Base-by-base conservation (phyloP, 169 alveolate genomes). In the Theileria annulata region DNA sequence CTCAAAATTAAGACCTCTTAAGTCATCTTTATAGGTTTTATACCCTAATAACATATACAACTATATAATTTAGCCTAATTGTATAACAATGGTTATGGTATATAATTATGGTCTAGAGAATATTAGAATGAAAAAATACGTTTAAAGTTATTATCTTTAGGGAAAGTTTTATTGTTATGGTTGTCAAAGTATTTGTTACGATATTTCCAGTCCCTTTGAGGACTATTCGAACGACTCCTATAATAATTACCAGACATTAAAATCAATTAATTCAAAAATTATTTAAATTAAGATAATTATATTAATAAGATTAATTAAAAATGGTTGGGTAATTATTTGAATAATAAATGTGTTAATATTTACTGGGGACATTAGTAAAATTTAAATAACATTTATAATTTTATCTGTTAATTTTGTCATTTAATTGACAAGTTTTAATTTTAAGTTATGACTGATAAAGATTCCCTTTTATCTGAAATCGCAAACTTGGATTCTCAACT, bases 401-500 rank as follows among this genome's bases (percentile, higher is more conserved):
- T 28, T 31, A 23, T 25, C 2, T 21, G 12, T 9, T 35, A 37
- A 17, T 71, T 71, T 49, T 54, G 19, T 23, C 71, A 62, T n/a
- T 27, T 28, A 62, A 0, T 47, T 13, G 30, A 4, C 37, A 2
- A 9, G 13, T 42, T 68, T 25, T 25, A 6, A 21, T 68, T 68
- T 68, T 47, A 19, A 17, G 30, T 71, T 33, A 82, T 75, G 89
- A 49, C 69, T 42, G 63, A 60, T 37, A 79, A 15, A 48, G 89
- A 82, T 13, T 75, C 85, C 30, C 35, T 75, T 25, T 75, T 78
- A 27, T 74, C 88, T 19, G 94, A 90, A 87, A 74, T 90, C 64
- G 87, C 82, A 19, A 54, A 71, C 48, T 49, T 90, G 60, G 94
- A 90, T 68, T 76, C 84, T 49, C 92, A 86, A 42, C 77, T 90